phyloP scores from a whole-genome alignment of 2,329 filamentous ascomycete genomes.

The Didymella segeticola region DNA sequence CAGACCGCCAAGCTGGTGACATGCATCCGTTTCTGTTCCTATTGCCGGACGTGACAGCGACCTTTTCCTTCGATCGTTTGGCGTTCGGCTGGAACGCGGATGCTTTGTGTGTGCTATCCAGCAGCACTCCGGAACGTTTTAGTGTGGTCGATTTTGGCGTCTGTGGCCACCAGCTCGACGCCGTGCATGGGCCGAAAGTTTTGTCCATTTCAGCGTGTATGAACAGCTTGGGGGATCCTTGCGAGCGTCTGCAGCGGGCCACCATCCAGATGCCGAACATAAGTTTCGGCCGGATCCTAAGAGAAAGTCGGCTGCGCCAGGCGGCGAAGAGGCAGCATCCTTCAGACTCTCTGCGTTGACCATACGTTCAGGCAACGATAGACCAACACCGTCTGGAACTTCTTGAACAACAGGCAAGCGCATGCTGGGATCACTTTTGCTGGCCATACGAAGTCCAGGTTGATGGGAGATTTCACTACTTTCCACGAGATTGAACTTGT shows the following conservation, averaged over 20 bases:
- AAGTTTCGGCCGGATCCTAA: slow-evolving; percentile 30
- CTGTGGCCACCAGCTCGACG: slow-evolving; percentile 25
- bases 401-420: neutral
- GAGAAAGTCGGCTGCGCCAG: slow-evolving; percentile 20
- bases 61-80: neutral
- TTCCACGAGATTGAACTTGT: slow-evolving; percentile 16
- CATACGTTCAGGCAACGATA: too few species aligned
- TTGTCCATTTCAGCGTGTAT: slow-evolving; percentile 11
- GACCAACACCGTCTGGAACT: neutral
- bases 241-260: slow-evolving; percentile 14
- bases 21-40: slow-evolving; percentile 1
- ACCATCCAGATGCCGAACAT: slow-evolving; percentile 32
- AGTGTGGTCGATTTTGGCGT: slow-evolving; percentile 9
- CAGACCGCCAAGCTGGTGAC: slow-evolving; percentile 8
- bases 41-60: neutral
- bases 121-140: slow-evolving; percentile 2
- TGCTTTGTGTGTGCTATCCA: slow-evolving; percentile 11
- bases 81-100: slow-evolving; percentile 11
- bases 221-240: slow-evolving; percentile 10
- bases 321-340: neutral
- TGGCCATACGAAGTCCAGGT: neutral
- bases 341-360: too few species aligned
- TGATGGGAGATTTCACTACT: neutral
- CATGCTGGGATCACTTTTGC: neutral
- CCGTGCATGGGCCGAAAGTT: slow-evolving; percentile 7